Evolutionary conservation across 1,139 yeast species (phyloP).

Genomic region (Meyerozyma sp.): DNA sequence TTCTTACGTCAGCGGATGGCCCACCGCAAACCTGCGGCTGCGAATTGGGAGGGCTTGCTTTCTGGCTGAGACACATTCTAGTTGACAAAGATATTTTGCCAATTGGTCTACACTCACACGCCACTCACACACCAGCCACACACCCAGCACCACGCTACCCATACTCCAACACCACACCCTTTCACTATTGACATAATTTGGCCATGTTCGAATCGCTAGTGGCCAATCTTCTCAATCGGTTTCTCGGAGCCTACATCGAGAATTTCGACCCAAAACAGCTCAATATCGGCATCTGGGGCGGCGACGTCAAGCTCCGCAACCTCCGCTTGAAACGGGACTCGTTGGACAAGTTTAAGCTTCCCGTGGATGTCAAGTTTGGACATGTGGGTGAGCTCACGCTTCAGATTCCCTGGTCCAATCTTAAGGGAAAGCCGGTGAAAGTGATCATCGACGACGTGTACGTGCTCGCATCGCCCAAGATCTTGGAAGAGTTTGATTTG

Average conservation of each 20-base stretch:
- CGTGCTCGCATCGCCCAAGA: slow-evolving; percentile 70
- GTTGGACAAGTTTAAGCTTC: slow-evolving; percentile 77
- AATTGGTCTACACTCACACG: too few relatives aligned
- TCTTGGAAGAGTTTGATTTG: slow-evolving; percentile 47
- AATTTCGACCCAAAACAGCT: slow-evolving; percentile 92
- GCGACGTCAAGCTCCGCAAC: slow-evolving; percentile 84
- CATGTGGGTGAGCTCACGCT: slow-evolving; percentile 84
- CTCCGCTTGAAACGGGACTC: slow-evolving; percentile 78
- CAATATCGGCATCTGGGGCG: slow-evolving; percentile 96
- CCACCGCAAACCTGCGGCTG: too few relatives aligned
- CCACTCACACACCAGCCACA: too few relatives aligned
- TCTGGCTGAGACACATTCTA: too few relatives aligned
- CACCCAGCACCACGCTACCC: too few relatives aligned
- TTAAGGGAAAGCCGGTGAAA: slow-evolving; percentile 90
- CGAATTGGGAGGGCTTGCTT: too few relatives aligned
- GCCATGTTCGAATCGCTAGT: slow-evolving; percentile 54
- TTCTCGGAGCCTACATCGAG: slow-evolving; percentile 74
- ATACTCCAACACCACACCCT: too few relatives aligned
- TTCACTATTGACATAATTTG: neutral
- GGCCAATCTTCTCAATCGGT: slow-evolving; percentile 48
- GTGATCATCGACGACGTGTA: slow-evolving; percentile 86
- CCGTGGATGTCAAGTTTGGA: slow-evolving; percentile 87
- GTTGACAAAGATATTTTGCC: too few relatives aligned
- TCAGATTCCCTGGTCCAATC: slow-evolving; percentile 95
- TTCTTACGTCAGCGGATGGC: too few relatives aligned